These are phyloP conservation scores for Suhomyces sp. DNA, from an alignment of 805 yeast genomes.

Conservation along the genomic window DNA sequence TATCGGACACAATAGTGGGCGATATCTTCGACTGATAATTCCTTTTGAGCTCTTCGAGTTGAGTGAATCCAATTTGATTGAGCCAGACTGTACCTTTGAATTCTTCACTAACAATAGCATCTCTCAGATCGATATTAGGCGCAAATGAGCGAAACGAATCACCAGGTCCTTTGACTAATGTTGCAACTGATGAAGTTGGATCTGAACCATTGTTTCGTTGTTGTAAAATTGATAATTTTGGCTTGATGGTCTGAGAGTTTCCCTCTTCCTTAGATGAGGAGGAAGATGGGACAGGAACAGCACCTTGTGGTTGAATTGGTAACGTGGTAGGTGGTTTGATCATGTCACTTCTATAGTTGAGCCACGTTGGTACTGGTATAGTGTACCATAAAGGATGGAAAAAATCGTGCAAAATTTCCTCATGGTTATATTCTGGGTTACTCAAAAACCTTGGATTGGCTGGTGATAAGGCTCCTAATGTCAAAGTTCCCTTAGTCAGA, in stretches of 20 bases:
- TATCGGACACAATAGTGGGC: constrained; percentile 7
- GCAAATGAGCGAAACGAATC: constrained; percentile 35
- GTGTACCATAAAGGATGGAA: constrained; percentile 47
- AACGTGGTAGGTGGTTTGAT: constrained; percentile 10
- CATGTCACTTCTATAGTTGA: constrained; percentile 27
- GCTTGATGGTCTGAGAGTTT: constrained; percentile 1
- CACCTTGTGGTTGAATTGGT: constrained; percentile 4
- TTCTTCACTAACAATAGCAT: constrained; percentile 29
- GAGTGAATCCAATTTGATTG: constrained; percentile 35
- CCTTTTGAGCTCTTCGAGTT: constrained; percentile 27
- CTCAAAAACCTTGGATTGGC: constrained; percentile 30
- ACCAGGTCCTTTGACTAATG: constrained; percentile 11
- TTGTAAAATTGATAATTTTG: constrained; percentile 23
- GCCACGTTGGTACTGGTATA: constrained; percentile 42
- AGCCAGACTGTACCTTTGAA: constrained; percentile 38
- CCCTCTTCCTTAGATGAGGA: neutral
- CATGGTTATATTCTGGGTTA: constrained; percentile 28
- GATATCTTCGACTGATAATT: constrained; percentile 11
- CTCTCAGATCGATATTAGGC: constrained; percentile 34
- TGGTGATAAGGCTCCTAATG: constrained; percentile 32
- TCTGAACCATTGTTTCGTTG: constrained; percentile 20
- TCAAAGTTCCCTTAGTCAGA: constrained; percentile 18
- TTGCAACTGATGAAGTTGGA: constrained; percentile 10
- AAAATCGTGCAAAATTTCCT: constrained; percentile 39
- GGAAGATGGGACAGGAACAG: constrained; percentile 3